These are phyloP conservation scores for Spergularia marina DNA, from an alignment of 148 eudicot species.

Conservation along the genomic window DNA sequence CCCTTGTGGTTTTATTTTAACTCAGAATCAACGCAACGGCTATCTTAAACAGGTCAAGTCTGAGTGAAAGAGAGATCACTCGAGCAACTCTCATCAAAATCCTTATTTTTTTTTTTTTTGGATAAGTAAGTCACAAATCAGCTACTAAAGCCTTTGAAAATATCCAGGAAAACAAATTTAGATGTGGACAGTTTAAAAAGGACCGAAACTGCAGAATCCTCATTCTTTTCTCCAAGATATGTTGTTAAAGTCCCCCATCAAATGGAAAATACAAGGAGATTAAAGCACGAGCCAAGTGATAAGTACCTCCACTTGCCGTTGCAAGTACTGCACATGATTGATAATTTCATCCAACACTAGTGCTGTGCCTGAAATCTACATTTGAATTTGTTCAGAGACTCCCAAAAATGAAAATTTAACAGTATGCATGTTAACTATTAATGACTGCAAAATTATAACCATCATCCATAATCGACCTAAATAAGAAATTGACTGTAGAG, in stretches of 20 bases:
- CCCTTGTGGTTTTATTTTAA: background rate
- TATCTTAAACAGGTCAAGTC: background rate
- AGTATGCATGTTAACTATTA: conserved; percentile 1
- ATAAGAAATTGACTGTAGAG: background rate
- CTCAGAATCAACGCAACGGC: background rate
- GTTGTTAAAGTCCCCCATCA: background rate
- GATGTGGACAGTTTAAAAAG: background rate
- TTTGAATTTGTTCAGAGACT: conserved; percentile 11
- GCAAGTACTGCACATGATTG: conserved; percentile 91
- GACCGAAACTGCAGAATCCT: background rate
- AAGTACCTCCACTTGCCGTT: conserved; percentile 93
- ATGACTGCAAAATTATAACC: background rate
- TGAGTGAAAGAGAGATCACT: background rate
- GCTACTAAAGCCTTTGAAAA: background rate
- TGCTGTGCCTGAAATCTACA: conserved; percentile 87
- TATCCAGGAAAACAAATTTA: background rate
- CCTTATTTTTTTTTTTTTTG: background rate
- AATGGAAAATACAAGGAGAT: background rate
- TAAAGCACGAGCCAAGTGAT: conserved; percentile 3
- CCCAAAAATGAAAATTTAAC: background rate
- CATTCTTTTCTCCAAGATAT: background rate
- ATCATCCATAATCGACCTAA: background rate
- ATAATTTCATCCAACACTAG: conserved; percentile 96
- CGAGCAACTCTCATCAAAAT: background rate
- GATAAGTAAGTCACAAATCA: background rate